A percentile compares a stretch with the other conserved stretches of the same genome.
Conservation (phyloP, 2,329 filamentous ascomycete species). For the Colletotrichum euphorbiae region DNA sequence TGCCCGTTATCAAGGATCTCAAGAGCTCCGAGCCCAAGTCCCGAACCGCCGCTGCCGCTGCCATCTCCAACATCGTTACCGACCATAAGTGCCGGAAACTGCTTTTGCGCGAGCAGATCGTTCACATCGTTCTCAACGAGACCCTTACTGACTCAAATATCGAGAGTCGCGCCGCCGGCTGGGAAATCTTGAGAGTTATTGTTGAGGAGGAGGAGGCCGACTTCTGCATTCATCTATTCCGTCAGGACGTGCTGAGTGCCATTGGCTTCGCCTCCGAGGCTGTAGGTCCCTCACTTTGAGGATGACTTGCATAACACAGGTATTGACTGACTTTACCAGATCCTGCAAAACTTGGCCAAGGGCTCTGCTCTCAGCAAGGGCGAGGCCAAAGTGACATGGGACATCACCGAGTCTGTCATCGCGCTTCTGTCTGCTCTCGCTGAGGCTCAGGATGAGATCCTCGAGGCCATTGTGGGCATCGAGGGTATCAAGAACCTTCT, state of each 20-base stretch:
- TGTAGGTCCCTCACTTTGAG: conserved; percentile 51
- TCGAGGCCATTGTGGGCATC: conserved; percentile 64
- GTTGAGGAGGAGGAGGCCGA: conserved; percentile 73
- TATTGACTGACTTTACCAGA: conserved; percentile 47
- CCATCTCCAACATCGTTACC: conserved; percentile 71
- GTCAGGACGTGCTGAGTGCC: conserved; percentile 70
- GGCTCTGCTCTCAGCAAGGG: conserved; percentile 60
- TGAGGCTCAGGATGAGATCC: conserved; percentile 71
- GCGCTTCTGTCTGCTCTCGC: conserved; percentile 65
- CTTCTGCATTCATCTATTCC: conserved; percentile 74
- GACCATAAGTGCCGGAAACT: conserved; percentile 73
- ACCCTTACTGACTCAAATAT: conserved; percentile 72
- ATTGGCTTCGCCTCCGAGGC: conserved; percentile 66
- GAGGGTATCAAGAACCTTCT: conserved; percentile 64
- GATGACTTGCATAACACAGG: conserved; percentile 5
- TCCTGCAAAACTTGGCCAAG: conserved; percentile 56
- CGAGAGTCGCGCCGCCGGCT: conserved; percentile 74
- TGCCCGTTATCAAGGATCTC: conserved; percentile 72
- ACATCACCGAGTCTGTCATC: conserved; percentile 65
- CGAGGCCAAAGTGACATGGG: conserved; percentile 66
- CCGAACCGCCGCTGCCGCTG: conserved; percentile 69
- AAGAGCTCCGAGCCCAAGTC: conserved; percentile 69
- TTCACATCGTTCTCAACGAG: conserved; percentile 71
- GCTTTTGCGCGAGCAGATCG: conserved; percentile 74
- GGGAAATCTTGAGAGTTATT: conserved; percentile 72